Base-by-base conservation (phyloP, 1,284 basidiomycete species). In the Cryptococcus jaspeensis region DNA sequence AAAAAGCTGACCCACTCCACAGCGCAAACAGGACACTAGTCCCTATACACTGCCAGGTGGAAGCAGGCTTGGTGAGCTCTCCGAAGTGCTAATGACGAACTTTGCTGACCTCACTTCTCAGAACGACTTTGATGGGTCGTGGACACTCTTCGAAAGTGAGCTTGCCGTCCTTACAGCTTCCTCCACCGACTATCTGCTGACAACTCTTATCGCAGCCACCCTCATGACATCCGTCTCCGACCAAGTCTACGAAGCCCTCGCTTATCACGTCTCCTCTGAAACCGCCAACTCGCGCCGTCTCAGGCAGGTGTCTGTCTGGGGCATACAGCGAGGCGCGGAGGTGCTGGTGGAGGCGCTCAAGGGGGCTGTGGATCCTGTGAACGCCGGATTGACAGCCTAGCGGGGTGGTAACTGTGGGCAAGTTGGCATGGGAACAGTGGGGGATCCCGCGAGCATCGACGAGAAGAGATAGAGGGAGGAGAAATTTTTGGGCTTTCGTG, bases 11-110 rank as follows among this genome's bases (percentile, higher is more conserved):
- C 49, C 3, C 12, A 9, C 40, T 16, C 23, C 6, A 11, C 60
- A 93, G 91, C 73, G 88, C 89, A 1, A 94, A 97, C 73, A 85
- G 87, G 60, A 97, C 94, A 0, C 78, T 97, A 61, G 85, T 97
- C 2, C 93, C 93, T 11, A 92, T 97, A 54, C 89, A 87, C 62
- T 95, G 91, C 72, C 84, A 87, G 56, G 86, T 95, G 4, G 84
- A 87, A 25, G 88, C 92, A 66, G 84, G 88, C 60, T 77, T 94
- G 53, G 89, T 90, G 72, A 74, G 87, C 81, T 50, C 18, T 41
- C 45, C 38, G 45, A 20, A n/a, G 25, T 38, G 9, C 28, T 4
- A 32, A 9, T 32, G 28, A 32, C 28, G 28, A 32, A 9, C 28
- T 9, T 32, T 32, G 38, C 42, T 53, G 38, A 59, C 20, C n/a